Evolutionary conservation across 495 filamentous ascomycete genomes (phyloP).

Genomic region (Neurospora tetrasperma): DNA sequence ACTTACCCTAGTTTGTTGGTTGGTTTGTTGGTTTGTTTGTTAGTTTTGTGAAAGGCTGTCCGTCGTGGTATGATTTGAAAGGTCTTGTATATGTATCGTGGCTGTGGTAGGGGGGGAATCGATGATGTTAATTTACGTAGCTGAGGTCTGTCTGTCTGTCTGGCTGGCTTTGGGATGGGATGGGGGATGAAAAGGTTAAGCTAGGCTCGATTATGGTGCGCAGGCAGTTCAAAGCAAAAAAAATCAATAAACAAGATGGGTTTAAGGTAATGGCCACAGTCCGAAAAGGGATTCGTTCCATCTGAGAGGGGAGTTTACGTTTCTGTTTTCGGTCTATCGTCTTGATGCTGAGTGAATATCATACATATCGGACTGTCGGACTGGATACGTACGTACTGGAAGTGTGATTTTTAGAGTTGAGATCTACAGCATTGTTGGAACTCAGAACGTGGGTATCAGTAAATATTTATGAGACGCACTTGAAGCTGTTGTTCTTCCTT

Average conservation of each 20-base stretch:
- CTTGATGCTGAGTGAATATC: background rate
- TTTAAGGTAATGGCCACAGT: background rate
- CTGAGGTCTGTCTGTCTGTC: background rate
- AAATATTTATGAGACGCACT: too few species aligned
- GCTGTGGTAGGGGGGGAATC: too few species aligned
- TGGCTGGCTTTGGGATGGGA: background rate
- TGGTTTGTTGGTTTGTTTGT: background rate
- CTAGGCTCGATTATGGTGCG: too few species aligned
- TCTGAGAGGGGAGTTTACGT: too few species aligned
- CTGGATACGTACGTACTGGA: too few species aligned
- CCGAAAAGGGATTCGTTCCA: background rate
- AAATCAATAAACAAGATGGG: background rate
- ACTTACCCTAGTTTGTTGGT: background rate
- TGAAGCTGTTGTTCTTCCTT: too few species aligned
- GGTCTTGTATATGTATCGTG: background rate
- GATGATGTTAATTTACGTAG: background rate
- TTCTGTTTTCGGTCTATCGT: too few species aligned
- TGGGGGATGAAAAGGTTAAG: background rate
- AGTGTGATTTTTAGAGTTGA: too few species aligned
- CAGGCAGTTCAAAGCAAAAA: background rate
- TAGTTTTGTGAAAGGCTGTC: background rate
- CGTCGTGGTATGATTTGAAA: background rate
- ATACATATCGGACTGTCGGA: too few species aligned
- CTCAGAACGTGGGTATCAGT: too few species aligned
- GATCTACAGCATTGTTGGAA: too few species aligned